phyloP scores from a whole-genome alignment of 495 filamentous ascomycete genomes.

The Lasiosphaeris hirsuta region DNA sequence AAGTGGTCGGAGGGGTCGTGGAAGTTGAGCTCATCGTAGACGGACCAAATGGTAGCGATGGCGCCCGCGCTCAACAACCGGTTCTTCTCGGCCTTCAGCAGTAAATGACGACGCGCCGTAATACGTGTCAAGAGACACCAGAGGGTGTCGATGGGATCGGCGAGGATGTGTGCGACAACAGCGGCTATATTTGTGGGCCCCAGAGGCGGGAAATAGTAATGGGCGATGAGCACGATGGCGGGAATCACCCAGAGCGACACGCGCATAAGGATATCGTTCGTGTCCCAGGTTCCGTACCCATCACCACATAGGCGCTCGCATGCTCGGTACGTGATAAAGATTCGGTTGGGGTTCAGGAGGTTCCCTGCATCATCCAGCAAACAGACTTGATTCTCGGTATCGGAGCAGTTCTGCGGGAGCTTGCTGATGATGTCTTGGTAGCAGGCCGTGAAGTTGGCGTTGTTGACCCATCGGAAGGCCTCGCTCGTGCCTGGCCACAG shows the following conservation, averaged over 20 bases:
- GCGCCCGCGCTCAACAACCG: slow-evolving; percentile 1
- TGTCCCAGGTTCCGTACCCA: slow-evolving; percentile 19
- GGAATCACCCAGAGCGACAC: slow-evolving; percentile 20
- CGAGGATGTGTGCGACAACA: slow-evolving; percentile 15
- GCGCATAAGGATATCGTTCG: slow-evolving; percentile 17
- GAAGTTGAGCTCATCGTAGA: slow-evolving; percentile 13
- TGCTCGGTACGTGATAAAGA: slow-evolving; percentile 11
- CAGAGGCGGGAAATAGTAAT: slow-evolving; percentile 18
- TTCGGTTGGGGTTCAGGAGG: slow-evolving; percentile 8
- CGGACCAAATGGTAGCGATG: slow-evolving; percentile 12
- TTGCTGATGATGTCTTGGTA: neutral
- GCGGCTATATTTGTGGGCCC: slow-evolving; percentile 6
- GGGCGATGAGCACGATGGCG: slow-evolving; percentile 15
- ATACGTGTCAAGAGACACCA: slow-evolving; percentile 20
- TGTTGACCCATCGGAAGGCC: slow-evolving; percentile 6
- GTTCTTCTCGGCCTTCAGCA: neutral
- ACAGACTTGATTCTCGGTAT: slow-evolving; percentile 7
- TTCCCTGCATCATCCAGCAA: slow-evolving; percentile 1
- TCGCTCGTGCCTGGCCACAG: neutral
- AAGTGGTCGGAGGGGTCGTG: slow-evolving; percentile 10
- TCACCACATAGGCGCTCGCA: slow-evolving; percentile 18
- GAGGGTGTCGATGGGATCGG: slow-evolving; percentile 22
- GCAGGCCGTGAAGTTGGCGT: slow-evolving; percentile 11
- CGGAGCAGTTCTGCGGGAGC: slow-evolving; percentile 13
- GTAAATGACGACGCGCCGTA: slow-evolving; percentile 5